Evolutionary conservation across 768 basidiomycete genomes (phyloP).

Genomic region (Rhodotorula babjevae): DNA sequence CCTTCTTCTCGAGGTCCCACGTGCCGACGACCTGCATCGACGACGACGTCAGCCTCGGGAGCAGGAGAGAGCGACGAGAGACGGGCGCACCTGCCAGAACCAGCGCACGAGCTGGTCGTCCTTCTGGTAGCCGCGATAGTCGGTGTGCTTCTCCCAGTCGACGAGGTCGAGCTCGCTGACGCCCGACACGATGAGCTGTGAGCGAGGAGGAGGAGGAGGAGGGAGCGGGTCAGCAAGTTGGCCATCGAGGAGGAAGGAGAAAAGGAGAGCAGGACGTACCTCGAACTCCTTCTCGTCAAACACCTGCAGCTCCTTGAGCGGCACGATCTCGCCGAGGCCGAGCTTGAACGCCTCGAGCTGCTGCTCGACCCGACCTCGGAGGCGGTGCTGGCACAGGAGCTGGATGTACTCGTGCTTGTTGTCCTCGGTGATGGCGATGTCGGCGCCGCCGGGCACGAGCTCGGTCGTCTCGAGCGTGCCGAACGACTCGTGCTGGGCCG

Average conservation of each 20-base stretch:
- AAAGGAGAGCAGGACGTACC: slow-evolving; percentile 1
- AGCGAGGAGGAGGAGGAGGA: not conserved
- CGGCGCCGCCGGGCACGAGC: slow-evolving; percentile 78
- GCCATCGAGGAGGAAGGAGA: not conserved
- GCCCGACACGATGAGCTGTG: slow-evolving; percentile 79
- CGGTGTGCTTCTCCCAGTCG: slow-evolving; percentile 85
- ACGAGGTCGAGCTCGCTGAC: slow-evolving; percentile 96
- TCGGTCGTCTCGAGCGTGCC: slow-evolving; percentile 96
- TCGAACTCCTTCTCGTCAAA: slow-evolving; percentile 98
- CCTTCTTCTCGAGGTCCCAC: slow-evolving; percentile 97
- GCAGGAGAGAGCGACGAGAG: not conserved
- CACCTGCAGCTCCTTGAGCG: slow-evolving; percentile 90
- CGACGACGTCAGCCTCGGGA: not conserved
- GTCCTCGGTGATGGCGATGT: slow-evolving; percentile 82
- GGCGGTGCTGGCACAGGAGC: slow-evolving; percentile 70
- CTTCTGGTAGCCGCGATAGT: slow-evolving; percentile 87
- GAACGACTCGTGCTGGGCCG: slow-evolving; percentile 91
- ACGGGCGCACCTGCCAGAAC: slow-evolving; percentile 67
- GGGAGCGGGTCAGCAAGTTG: too few relatives aligned
- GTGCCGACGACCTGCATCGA: slow-evolving; percentile 57
- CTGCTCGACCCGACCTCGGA: slow-evolving; percentile 89
- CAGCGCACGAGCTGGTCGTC: slow-evolving; percentile 93
- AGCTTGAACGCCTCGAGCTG: slow-evolving; percentile 99
- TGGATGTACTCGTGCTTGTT: slow-evolving; percentile 99
- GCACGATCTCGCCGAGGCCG: slow-evolving; percentile 96